Evolutionary conservation across 139 green algal genomes (phyloP), one percentile per base, ranked within the genome.

Genomic region (Raphidocelis subcapitata): DNA sequence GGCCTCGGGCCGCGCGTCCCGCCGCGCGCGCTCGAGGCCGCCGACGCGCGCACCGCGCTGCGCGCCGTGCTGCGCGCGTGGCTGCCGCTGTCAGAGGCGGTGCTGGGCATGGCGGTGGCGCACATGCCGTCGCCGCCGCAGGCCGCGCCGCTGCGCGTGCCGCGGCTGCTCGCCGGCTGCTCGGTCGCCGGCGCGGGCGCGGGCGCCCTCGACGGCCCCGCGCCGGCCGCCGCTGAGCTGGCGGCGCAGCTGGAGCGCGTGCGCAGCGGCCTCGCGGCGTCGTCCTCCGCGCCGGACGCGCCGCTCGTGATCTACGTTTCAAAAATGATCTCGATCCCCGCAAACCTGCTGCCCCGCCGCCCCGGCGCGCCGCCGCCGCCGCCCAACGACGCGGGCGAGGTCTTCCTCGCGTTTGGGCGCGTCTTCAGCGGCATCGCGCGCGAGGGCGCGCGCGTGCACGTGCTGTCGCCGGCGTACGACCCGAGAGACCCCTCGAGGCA

Each of bases 281-380:
- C 65, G 15, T 67, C 65, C 5, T 70, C 81, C 15, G 36, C 28
- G 29, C 5, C 72, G 2, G 74, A 59, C 3, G 92, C 88, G 3
- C 93, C 94, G 0, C 61, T 86, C 31, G 84, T 98, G 2, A 78
- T 96, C 0, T 98, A 96, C 73, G 87, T 98, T 41, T 95, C 89
- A 51, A 98, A 98, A 74, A 97, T 97, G 94, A 80, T 98, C 37
- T 85, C 93, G 12, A 87, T 97, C 31, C 91, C 92, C 0, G 73
- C 82, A 2, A 62, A 55, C 2, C 72, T 85, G 35, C 68, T 95
- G 28, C 92, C 90, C 23, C 75, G 84, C 55, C 67, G 21, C 2
- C 62, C 59, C 0, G 72, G 75, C 1, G 79, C 61, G 18, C 54
- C 54, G 5, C 54, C 24, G 54, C 54, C 54, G 12, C 18, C 54